These are phyloP conservation scores for Termitomyces sp. DNA, from an alignment of 768 basidiomycete species.

Conservation along the genomic window DNA sequence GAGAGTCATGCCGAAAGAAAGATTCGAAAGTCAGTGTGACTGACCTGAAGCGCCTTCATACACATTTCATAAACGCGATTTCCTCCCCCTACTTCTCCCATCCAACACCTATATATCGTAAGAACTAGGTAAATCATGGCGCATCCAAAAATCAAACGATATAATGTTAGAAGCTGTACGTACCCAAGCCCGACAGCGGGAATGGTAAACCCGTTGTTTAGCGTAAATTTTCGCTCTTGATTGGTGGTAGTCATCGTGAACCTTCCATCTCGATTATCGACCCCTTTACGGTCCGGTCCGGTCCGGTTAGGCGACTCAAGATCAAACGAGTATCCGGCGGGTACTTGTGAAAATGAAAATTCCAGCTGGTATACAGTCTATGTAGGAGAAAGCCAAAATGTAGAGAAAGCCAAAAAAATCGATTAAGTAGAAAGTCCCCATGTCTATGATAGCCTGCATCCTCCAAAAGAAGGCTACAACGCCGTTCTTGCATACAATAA, in stretches of 20 bases:
- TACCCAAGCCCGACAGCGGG: conserved; percentile 31
- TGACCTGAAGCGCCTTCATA: conserved; percentile 29
- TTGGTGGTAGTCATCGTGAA: background rate
- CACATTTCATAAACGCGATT: conserved; percentile 38
- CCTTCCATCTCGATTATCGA: too few species aligned
- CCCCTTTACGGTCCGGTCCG: background rate
- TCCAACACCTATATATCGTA: conserved; percentile 28
- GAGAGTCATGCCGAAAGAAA: background rate
- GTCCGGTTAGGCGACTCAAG: background rate
- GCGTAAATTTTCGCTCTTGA: conserved; percentile 15
- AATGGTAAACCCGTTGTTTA: conserved; percentile 27
- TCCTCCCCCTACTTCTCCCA: conserved; percentile 31
- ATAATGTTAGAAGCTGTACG: background rate
- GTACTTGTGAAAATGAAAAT: too few species aligned
- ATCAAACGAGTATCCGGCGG: too few species aligned
- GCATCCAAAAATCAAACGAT: background rate
- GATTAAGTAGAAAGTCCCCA: background rate
- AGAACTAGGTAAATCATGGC: background rate
- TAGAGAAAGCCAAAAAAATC: background rate
- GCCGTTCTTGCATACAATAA: too few species aligned
- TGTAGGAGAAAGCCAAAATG: background rate
- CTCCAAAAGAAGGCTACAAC: background rate
- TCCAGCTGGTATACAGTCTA: background rate
- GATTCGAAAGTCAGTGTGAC: background rate
- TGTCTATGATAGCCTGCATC: background rate